A percentile compares a stretch with the other conserved stretches of the same genome.
These are phyloP conservation scores for Prunus mume DNA, from an alignment of 306 rosid genomes.

Conservation along the genomic window DNA sequence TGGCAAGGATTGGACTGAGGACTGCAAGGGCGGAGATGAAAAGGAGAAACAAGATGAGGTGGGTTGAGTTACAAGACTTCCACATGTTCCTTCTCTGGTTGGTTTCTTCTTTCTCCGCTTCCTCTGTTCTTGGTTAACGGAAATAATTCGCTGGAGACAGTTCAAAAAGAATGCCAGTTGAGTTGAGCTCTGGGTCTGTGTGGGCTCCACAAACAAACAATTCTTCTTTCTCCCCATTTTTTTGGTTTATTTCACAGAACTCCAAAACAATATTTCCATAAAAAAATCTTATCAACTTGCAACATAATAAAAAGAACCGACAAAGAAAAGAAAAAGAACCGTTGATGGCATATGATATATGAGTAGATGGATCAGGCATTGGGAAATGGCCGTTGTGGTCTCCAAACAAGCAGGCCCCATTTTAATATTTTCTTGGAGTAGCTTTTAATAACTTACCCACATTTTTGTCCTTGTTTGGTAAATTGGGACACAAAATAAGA, in stretches of 20 bases:
- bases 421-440: no score
- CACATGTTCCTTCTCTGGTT: conserved; percentile 8
- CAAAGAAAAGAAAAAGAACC: no score
- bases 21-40: conserved; percentile 31
- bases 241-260: no score
- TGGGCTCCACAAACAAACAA: conserved; percentile 4
- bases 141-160: not conserved
- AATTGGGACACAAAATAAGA: no score
- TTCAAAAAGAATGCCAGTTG: not conserved
- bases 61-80: not conserved
- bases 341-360: no score
- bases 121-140: not conserved
- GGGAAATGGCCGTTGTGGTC: not conserved
- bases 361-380: not conserved
- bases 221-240: no score
- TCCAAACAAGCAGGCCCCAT: not conserved
- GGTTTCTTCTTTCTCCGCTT: not conserved
- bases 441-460: no score
- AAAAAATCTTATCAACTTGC: no score
- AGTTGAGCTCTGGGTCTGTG: not conserved
- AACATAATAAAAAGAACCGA: no score
- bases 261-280: no score
- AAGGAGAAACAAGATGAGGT: conserved; percentile 23
- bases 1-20: conserved; percentile 38
- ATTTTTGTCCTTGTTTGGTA: no score